Evolutionary conservation across 345 rosid genomes (phyloP).

Genomic region (Camelina neglecta): DNA sequence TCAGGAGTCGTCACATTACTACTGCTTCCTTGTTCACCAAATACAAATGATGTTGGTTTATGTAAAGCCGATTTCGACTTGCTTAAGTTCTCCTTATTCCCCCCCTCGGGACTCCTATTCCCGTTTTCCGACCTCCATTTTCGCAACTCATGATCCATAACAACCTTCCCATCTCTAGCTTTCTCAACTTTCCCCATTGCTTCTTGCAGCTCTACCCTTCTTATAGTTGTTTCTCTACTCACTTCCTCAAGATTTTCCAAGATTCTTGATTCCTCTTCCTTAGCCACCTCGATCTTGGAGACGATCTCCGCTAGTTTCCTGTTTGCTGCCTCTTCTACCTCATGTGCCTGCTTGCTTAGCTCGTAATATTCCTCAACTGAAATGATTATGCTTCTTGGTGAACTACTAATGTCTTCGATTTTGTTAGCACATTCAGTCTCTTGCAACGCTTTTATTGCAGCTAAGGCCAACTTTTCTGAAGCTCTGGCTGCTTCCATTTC

Average conservation of each 20-base stretch:
- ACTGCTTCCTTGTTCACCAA: slow-evolving; percentile 48
- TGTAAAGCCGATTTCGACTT: slow-evolving; percentile 42
- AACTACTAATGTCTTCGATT: slow-evolving; percentile 33
- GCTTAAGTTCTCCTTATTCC: slow-evolving; percentile 36
- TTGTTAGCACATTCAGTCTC: slow-evolving; percentile 66
- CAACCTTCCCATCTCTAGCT: slow-evolving; percentile 86
- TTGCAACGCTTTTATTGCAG: slow-evolving; percentile 85
- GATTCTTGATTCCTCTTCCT: slow-evolving; percentile 67
- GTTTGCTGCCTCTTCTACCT: slow-evolving; percentile 85
- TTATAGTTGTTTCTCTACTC: slow-evolving; percentile 58
- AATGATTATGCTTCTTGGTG: slow-evolving; percentile 58
- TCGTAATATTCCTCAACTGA: slow-evolving; percentile 87
- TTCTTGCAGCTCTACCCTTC: slow-evolving; percentile 60
- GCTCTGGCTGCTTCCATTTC: slow-evolving; percentile 90
- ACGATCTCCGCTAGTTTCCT: slow-evolving; percentile 69
- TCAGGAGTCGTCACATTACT: slow-evolving; percentile 47
- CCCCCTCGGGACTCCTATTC: slow-evolving; percentile 52
- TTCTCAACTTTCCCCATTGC: slow-evolving; percentile 81
- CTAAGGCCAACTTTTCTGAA: slow-evolving; percentile 84
- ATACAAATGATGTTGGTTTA: slow-evolving; percentile 26
- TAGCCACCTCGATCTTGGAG: slow-evolving; percentile 79
- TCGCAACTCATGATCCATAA: slow-evolving; percentile 80
- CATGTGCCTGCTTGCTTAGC: slow-evolving; percentile 80
- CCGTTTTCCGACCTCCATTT: slow-evolving; percentile 89
- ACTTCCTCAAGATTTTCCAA: slow-evolving; percentile 70